These are phyloP conservation scores for Oryza officinalis DNA, from an alignment of 176 grass and related monocot species.

Conservation along the genomic window DNA sequence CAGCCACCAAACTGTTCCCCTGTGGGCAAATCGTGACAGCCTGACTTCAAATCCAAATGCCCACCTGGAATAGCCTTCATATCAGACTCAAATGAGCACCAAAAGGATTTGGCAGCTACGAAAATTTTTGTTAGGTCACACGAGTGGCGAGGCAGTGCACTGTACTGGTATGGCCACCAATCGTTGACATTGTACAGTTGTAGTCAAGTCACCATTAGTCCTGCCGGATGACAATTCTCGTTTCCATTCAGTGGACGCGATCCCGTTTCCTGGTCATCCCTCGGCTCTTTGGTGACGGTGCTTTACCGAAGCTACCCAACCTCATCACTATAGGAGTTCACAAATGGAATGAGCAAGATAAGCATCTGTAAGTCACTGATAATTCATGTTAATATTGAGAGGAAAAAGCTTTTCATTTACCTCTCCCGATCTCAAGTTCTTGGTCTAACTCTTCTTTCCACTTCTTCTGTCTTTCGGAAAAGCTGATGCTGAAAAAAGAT, in stretches of 20 bases:
- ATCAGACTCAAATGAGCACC: slow-evolving; percentile 26
- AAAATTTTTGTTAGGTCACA: slow-evolving; percentile 19
- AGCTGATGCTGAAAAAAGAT: slow-evolving; percentile 46
- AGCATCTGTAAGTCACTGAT: background rate
- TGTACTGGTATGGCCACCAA: slow-evolving; percentile 41
- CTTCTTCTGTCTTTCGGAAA: slow-evolving; percentile 56
- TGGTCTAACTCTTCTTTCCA: slow-evolving; percentile 91
- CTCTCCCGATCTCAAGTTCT: slow-evolving; percentile 83
- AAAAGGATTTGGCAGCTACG: slow-evolving; percentile 24
- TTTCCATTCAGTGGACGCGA: slow-evolving; percentile 45
- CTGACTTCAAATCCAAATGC: background rate
- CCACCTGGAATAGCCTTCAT: slow-evolving; percentile 15
- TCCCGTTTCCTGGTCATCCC: slow-evolving; percentile 62
- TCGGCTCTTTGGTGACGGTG: slow-evolving; percentile 55
- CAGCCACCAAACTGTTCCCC: background rate
- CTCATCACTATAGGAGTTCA: slow-evolving; percentile 58
- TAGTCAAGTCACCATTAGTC: slow-evolving; percentile 26
- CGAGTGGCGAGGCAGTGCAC: slow-evolving; percentile 26
- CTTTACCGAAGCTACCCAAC: slow-evolving; percentile 57
- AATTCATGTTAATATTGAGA: slow-evolving; percentile 1
- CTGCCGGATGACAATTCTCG: background rate
- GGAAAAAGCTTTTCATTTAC: slow-evolving; percentile 32
- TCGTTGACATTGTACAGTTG: slow-evolving; percentile 18
- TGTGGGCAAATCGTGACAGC: background rate
- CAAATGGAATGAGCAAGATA: background rate